Conservation (phyloP, 768 basidiomycete genomes). For the Gymnopilus junonius region DNA sequence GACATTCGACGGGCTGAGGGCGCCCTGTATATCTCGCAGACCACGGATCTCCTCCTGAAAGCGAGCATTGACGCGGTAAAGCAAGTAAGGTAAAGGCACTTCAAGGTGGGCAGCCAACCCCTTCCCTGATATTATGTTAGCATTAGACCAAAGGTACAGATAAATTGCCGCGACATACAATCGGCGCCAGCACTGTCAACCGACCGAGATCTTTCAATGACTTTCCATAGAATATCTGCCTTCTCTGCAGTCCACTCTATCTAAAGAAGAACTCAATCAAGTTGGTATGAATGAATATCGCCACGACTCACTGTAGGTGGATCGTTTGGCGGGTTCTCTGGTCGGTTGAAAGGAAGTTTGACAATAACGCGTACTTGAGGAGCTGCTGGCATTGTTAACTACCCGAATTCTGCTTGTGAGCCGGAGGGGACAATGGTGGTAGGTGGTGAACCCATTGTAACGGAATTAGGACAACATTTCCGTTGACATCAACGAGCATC, state of each 20-base stretch:
- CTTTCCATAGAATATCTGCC: conserved; percentile 86
- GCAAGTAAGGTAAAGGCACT: conserved; percentile 83
- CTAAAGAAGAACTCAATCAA: conserved; percentile 40
- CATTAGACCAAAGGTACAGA: not conserved
- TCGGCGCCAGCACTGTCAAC: conserved; percentile 77
- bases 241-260: conserved; percentile 88
- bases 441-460: conserved; percentile 1
- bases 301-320: conserved; percentile 64
- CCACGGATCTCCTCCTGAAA: conserved; percentile 87
- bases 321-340: conserved; percentile 67
- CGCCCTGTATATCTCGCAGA: conserved; percentile 70
- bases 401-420: not conserved
- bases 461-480: not conserved
- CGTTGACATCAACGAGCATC: conserved; percentile 6
- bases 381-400: conserved; percentile 33
- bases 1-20: conserved; percentile 51
- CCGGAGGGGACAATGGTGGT: not conserved
- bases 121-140: conserved; percentile 61
- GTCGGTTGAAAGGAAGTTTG: conserved; percentile 77
- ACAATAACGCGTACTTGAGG: conserved; percentile 71
- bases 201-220: conserved; percentile 77
- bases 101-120: conserved; percentile 78
- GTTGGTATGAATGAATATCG: conserved; percentile 6
- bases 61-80: conserved; percentile 82
- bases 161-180: conserved; percentile 59